Percentiles rank a stretch among this genome's conserved stretches.
phyloP scores from a whole-genome alignment of 495 filamentous ascomycete species.

The Stereocaulon alpinum region DNA sequence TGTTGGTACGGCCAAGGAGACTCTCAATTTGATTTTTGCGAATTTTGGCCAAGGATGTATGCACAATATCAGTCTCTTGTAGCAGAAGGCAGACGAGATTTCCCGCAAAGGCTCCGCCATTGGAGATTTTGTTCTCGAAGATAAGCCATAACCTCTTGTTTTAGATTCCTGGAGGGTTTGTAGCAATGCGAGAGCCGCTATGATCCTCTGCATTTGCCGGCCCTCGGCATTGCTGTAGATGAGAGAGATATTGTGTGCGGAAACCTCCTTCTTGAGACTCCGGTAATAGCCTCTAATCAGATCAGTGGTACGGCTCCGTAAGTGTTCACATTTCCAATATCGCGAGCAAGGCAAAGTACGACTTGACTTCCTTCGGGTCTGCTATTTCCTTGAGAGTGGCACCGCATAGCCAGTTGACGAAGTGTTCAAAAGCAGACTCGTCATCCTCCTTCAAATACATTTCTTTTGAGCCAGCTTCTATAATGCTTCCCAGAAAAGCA shows the following conservation, averaged over 20 bases:
- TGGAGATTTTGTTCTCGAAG: too few relatives aligned
- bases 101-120: too few relatives aligned
- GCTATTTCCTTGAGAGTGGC: neutral
- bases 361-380: neutral
- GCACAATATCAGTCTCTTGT: too few relatives aligned
- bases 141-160: too few relatives aligned
- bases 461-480: constrained; percentile 9
- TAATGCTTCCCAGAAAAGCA: constrained; percentile 14
- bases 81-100: too few relatives aligned
- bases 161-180: neutral
- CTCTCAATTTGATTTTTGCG: neutral
- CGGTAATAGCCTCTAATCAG: neutral
- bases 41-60: too few relatives aligned
- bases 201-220: neutral
- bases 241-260: neutral
- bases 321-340: neutral
- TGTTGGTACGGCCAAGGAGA: neutral
- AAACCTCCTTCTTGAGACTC: neutral
- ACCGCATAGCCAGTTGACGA: constrained; percentile 20
- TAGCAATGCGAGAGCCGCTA: neutral
- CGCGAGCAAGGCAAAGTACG: neutral
- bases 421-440: constrained; percentile 22
- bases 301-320: neutral
- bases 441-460: constrained; percentile 28
- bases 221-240: neutral